Base-by-base conservation (phyloP, 2,329 filamentous ascomycete species). In the Hypoxylon sp. region DNA sequence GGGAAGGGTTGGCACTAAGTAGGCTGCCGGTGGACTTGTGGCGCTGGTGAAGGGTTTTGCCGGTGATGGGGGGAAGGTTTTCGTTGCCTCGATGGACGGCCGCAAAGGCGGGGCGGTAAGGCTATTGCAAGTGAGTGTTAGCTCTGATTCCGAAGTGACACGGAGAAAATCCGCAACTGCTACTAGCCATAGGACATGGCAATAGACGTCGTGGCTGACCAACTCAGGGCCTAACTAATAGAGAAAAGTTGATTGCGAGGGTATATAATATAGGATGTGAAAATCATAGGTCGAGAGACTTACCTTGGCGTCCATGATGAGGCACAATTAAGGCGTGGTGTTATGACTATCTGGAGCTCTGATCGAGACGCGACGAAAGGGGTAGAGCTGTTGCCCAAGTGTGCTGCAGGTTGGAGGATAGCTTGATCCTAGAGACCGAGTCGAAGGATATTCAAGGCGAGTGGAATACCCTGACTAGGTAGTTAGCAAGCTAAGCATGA, bases 21-120 rank as follows among this genome's bases (percentile, higher is more conserved):
- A 91, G 69, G 84, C 85, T 78, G 79, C 90, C 77, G 77, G 88
- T 89, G 7, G 93, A 96, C 79, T 97, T 97, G 80, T 93, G 90
- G 67, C 91, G 90, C 72, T 93, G 89, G 71, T 96, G 92, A 65
- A 93, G 80, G 55, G 85, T 80, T 75, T 88, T 88, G 70, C 85
- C 85, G 63, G 86, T 85, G 75, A 88, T 78, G 49, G 81, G 59
- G n/a, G 44, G 34, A 4, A 59, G n/a, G 37, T 66, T 66, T 51
- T 68, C 65, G 59, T 56, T 53, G 57, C 56, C 57, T 50, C 56
- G 59, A 77, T 74, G 88, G 24, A n/a, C 5, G 85, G 70, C 82
- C 69, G 77, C 90, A 85, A 87, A 85, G 69, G 82, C 68, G 69
- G 86, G 87, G 78, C 91, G 86, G 77, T 91, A 90, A 65, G 91